Evolutionary conservation across 371 early-diverging fungal genomes (phyloP).

Genomic region (Rhizopus microsporus): DNA sequence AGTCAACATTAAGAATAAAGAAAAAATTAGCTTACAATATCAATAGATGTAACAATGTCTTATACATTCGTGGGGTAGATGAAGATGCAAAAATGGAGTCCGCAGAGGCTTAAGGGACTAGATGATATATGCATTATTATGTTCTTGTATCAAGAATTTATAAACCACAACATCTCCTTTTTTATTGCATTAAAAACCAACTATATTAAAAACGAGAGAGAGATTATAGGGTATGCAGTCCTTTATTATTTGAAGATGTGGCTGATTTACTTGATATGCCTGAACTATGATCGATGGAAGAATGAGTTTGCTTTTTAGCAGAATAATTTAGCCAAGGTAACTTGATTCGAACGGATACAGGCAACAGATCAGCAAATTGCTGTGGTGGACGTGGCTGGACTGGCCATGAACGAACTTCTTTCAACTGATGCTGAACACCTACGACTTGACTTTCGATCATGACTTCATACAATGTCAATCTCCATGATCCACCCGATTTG

Average conservation of each 20-base stretch:
- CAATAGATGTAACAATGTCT: slow-evolving; percentile 83
- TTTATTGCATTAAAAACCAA: slow-evolving; percentile 5
- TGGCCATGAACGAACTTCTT: slow-evolving; percentile 25
- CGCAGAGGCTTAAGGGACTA: neutral
- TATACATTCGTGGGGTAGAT: slow-evolving; percentile 79
- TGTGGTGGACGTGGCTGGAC: slow-evolving; percentile 12
- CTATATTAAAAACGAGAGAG: slow-evolving; percentile 1
- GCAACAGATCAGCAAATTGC: slow-evolving; percentile 14
- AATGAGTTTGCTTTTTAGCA: neutral
- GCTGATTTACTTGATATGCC: neutral
- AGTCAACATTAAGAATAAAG: neutral
- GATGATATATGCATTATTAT: neutral
- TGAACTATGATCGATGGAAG: slow-evolving; percentile 2
- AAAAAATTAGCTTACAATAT: neutral
- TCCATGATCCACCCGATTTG: slow-evolving; percentile 33
- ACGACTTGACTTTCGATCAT: slow-evolving; percentile 37
- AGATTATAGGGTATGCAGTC: slow-evolving; percentile 6
- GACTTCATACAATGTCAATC: slow-evolving; percentile 29
- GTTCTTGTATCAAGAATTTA: too few relatives aligned
- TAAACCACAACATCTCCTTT: too few relatives aligned
- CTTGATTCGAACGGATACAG: slow-evolving; percentile 32
- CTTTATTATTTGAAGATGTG: slow-evolving; percentile 6
- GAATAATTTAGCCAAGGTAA: slow-evolving; percentile 30
- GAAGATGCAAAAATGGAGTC: slow-evolving; percentile 41
- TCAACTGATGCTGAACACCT: slow-evolving; percentile 34